These are phyloP conservation scores for Berkeleyomyces rouxiae DNA, from an alignment of 2,329 filamentous ascomycete genomes.

Conservation along the genomic window DNA sequence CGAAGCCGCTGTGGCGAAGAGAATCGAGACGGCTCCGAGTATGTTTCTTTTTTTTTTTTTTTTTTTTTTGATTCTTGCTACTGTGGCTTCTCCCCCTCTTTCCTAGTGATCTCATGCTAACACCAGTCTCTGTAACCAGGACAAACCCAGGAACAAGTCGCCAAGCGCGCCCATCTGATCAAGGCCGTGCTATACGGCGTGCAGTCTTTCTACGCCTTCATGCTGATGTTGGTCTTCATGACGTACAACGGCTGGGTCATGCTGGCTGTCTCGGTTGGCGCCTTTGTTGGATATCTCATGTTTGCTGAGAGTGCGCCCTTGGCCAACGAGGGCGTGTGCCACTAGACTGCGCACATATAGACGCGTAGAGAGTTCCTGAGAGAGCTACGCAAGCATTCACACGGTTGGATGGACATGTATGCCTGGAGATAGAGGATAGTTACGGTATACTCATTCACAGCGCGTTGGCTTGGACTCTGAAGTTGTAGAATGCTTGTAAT, in stretches of 20 bases:
- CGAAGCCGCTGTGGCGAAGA: constrained; percentile 40
- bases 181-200: constrained; percentile 75
- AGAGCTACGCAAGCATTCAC: not conserved
- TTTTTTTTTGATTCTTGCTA: not conserved
- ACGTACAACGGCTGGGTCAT: constrained; percentile 99
- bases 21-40: constrained; percentile 35
- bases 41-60: constrained; percentile 24
- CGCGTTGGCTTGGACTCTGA: not conserved
- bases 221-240: constrained; percentile 99
- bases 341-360: constrained; percentile 33
- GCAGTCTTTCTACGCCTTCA: constrained; percentile 97
- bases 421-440: not conserved
- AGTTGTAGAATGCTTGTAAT: not conserved
- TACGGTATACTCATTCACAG: not conserved
- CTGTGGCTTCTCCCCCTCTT: not conserved
- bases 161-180: constrained; percentile 55
- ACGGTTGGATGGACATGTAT: not conserved
- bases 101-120: not conserved
- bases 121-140: constrained; percentile 38
- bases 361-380: not conserved
- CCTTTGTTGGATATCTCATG: constrained; percentile 70
- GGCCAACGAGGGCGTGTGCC: constrained; percentile 79
- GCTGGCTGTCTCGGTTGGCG: constrained; percentile 75
- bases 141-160: constrained; percentile 44
- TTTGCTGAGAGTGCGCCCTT: constrained; percentile 58